Evolutionary conservation across 305 asterid species (phyloP).

Genomic region (Fraxinus paxiana): DNA sequence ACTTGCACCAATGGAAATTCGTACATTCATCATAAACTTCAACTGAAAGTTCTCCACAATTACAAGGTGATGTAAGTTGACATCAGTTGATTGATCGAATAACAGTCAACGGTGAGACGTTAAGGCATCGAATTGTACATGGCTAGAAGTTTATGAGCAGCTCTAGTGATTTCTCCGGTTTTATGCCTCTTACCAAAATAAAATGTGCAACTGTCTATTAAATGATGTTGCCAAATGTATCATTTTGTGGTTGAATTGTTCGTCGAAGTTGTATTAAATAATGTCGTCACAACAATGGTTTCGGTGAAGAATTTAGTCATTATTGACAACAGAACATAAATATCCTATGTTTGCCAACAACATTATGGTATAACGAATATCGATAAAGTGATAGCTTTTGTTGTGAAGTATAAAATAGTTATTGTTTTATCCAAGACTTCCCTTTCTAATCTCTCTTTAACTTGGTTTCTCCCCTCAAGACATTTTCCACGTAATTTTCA

Average conservation of each 20-base stretch:
- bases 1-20: slow-evolving; percentile 85
- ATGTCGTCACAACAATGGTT: not conserved
- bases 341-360: not conserved
- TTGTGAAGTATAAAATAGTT: not conserved
- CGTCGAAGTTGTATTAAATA: not conserved
- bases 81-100: not conserved
- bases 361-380: not conserved
- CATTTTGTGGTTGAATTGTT: not conserved
- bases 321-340: not conserved
- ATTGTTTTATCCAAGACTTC: not conserved
- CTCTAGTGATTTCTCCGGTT: not conserved
- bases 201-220: not conserved
- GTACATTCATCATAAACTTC: slow-evolving; percentile 65
- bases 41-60: slow-evolving; percentile 23
- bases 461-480: not conserved
- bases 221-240: not conserved
- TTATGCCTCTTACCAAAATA: not conserved
- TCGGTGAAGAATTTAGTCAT: not conserved
- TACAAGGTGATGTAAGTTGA: slow-evolving; percentile 17
- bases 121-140: not conserved
- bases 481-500: not conserved
- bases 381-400: not conserved
- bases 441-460: not conserved
- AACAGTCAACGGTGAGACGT: not conserved
- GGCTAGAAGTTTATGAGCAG: not conserved